phyloP scores from a whole-genome alignment of 176 grass and related monocot genomes.

The Musa itinerans region DNA sequence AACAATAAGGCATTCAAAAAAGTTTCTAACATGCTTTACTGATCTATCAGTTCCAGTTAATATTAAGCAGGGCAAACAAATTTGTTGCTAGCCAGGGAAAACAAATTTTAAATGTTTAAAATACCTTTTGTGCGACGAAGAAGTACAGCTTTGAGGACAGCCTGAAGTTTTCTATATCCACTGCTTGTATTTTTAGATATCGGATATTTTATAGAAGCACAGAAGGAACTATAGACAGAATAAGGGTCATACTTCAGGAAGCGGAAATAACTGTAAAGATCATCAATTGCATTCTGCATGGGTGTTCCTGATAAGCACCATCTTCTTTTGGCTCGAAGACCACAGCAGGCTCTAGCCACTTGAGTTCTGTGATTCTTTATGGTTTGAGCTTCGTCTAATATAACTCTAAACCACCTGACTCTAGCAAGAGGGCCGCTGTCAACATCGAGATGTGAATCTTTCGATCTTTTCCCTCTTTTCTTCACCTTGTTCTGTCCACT shows the following conservation, averaged over 20 bases:
- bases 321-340: conserved; percentile 83
- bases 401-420: conserved; percentile 94
- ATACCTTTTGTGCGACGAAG: conserved; percentile 95
- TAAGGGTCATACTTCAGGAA: conserved; percentile 97
- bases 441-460: conserved; percentile 49
- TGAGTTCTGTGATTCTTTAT: conserved; percentile 95
- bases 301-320: conserved; percentile 99
- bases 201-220: conserved; percentile 73
- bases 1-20: not conserved
- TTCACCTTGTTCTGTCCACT: conserved; percentile 34
- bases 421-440: conserved; percentile 74
- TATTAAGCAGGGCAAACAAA: not conserved
- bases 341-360: conserved; percentile 86
- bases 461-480: conserved; percentile 69
- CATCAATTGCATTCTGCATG: conserved; percentile 97
- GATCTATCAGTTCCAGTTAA: not conserved
- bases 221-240: conserved; percentile 68
- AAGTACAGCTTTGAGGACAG: conserved; percentile 71
- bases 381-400: conserved; percentile 96
- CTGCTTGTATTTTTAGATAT: conserved; percentile 62
- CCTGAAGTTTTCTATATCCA: conserved; percentile 93
- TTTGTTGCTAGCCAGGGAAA: conserved; percentile 2
- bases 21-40: not conserved
- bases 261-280: conserved; percentile 91
- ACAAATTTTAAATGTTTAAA: conserved; percentile 7